Evolutionary conservation across 306 rosid genomes (phyloP).

Genomic region (Hylodesmum podocarpum): DNA sequence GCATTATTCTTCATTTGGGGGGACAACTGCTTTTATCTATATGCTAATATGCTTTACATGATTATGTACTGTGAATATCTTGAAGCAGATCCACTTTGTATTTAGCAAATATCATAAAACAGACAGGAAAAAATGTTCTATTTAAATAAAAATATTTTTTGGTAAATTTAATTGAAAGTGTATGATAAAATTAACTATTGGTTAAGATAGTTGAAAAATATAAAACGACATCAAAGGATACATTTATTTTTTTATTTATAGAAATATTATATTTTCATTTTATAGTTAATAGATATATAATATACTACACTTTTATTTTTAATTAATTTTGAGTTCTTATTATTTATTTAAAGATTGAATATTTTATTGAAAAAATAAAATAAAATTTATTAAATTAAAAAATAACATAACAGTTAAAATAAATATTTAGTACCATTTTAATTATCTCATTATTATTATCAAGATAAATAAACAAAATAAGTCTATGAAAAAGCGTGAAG

Average conservation of each 20-base stretch:
- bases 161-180: background rate
- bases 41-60: background rate
- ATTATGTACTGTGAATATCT: background rate
- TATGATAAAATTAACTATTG: background rate
- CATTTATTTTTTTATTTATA: background rate
- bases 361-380: background rate
- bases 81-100: no score
- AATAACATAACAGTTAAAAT: background rate
- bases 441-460: background rate
- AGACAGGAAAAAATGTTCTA: no score
- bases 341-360: background rate
- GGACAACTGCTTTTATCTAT: constrained; percentile 14
- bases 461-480: background rate
- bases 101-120: no score
- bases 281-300: background rate
- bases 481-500: background rate
- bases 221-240: background rate
- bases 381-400: background rate
- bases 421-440: background rate
- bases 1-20: background rate
- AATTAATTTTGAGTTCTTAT: background rate
- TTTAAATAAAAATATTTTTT: background rate
- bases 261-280: background rate
- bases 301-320: background rate
- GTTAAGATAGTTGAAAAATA: background rate